Percentiles rank a stretch among this genome's conserved stretches.
Conservation (phyloP, 148 eudicot genomes). For the Chenopodium quinoa region DNA sequence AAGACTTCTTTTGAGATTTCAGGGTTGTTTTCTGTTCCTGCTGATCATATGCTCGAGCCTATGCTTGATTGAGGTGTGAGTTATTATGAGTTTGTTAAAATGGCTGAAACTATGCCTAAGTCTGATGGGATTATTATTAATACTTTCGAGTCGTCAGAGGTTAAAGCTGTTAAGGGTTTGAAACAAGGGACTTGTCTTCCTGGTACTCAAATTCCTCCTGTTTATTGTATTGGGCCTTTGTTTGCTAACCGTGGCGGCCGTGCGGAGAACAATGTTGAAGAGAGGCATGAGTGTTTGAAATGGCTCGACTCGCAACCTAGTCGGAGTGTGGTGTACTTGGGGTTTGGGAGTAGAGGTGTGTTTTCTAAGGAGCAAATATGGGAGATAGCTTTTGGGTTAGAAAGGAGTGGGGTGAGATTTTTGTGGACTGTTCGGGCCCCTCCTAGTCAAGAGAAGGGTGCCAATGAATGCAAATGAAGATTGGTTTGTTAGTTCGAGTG, state of each 20-base stretch:
- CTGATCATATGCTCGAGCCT: constrained; percentile 36
- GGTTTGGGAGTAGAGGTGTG: constrained; percentile 43
- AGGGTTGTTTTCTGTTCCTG: constrained; percentile 39
- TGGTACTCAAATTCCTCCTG: constrained; percentile 29
- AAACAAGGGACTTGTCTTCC: constrained; percentile 32
- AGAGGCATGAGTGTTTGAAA: constrained; percentile 35
- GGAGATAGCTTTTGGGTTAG: constrained; percentile 52
- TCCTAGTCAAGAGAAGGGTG: constrained; percentile 22
- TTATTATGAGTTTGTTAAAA: constrained; percentile 25
- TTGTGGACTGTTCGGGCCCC: constrained; percentile 55
- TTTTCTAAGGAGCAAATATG: constrained; percentile 28
- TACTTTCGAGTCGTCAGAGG: constrained; percentile 37
- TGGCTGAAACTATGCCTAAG: constrained; percentile 5
- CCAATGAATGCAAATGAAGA: constrained; percentile 32
- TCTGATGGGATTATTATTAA: constrained; percentile 39
- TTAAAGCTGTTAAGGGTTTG: constrained; percentile 30
- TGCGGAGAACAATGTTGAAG: not conserved
- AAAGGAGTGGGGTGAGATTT: constrained; percentile 46
- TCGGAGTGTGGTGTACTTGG: constrained; percentile 44
- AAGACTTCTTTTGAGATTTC: constrained; percentile 34
- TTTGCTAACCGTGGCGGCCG: constrained; percentile 4
- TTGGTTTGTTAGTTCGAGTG: constrained; percentile 33
- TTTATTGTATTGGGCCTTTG: constrained; percentile 49
- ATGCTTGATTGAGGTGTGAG: constrained; percentile 22
- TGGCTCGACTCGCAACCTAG: constrained; percentile 55